phyloP scores from a whole-genome alignment of 768 basidiomycete genomes.

The Macrolepiota dolichaula region DNA sequence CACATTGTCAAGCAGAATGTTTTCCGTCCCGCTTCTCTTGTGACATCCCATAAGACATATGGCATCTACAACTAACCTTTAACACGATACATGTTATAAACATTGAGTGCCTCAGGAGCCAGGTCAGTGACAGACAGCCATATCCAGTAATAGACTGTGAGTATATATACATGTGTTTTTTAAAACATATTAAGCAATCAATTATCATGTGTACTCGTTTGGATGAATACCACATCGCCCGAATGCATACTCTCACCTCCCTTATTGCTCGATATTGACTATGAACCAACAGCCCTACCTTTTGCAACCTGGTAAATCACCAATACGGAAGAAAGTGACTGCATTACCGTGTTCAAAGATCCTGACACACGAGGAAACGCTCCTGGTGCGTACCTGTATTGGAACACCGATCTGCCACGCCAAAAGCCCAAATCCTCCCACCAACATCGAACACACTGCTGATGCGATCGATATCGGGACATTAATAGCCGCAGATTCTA shows the following conservation, averaged over 20 bases:
- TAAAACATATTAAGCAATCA: neutral
- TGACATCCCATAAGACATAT: too few species aligned
- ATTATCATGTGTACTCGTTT: neutral
- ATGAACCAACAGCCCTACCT: neutral
- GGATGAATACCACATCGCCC: neutral
- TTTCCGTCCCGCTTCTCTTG: too few species aligned
- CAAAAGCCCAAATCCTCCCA: neutral
- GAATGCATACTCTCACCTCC: neutral
- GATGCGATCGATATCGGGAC: neutral
- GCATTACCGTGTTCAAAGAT: too few species aligned
- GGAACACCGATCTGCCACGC: neutral
- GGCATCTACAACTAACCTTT: too few species aligned
- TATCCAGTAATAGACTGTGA: too few species aligned
- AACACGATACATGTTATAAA: too few species aligned
- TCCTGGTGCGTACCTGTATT: neutral
- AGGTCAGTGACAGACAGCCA: too few species aligned
- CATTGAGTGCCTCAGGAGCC: too few species aligned
- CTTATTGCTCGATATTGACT: neutral
- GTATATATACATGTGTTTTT: too few species aligned
- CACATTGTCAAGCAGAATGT: too few species aligned
- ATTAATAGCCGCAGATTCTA: neutral
- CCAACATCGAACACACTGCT: neutral
- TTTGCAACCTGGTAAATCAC: constrained; percentile 6
- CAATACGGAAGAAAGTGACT: constrained; percentile 1
- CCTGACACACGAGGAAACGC: too few species aligned